These are phyloP conservation scores for Pythium aristosporum DNA, from an alignment of 352 stramenopile species.

Conservation along the genomic window DNA sequence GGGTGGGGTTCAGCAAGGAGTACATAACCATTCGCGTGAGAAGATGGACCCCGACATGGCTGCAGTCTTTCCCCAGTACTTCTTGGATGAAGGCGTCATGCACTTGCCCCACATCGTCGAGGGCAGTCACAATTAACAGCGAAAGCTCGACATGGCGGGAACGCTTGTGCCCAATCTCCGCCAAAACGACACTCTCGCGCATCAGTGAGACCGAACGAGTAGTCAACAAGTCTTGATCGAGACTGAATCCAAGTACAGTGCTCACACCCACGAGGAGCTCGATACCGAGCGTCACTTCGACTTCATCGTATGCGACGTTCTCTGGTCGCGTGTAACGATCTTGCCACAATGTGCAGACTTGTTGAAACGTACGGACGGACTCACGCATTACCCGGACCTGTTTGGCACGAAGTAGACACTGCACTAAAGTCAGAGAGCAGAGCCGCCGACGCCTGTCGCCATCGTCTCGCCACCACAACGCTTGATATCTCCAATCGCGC, in stretches of 20 bases:
- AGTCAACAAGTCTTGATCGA: not conserved
- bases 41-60: not conserved
- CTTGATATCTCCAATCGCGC: not conserved
- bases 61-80: no score
- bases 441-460: not conserved
- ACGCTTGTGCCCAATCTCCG: not conserved
- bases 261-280: not conserved
- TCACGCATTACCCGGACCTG: conserved; percentile 3
- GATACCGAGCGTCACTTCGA: not conserved
- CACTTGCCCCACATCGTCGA: not conserved
- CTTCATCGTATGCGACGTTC: not conserved
- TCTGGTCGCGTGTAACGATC: not conserved
- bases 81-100: not conserved
- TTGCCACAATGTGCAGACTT: not conserved
- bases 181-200: not conserved
- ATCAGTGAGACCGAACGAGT: not conserved
- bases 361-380: conserved; percentile 1
- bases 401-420: conserved; percentile 5
- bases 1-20: no score
- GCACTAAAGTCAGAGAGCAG: not conserved
- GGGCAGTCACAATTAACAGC: not conserved
- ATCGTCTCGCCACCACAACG: not conserved
- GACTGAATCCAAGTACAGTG: not conserved
- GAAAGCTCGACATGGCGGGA: not conserved
- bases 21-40: no score